Conservation (phyloP, 176 grass and related monocot genomes). For the Carex parvula region DNA sequence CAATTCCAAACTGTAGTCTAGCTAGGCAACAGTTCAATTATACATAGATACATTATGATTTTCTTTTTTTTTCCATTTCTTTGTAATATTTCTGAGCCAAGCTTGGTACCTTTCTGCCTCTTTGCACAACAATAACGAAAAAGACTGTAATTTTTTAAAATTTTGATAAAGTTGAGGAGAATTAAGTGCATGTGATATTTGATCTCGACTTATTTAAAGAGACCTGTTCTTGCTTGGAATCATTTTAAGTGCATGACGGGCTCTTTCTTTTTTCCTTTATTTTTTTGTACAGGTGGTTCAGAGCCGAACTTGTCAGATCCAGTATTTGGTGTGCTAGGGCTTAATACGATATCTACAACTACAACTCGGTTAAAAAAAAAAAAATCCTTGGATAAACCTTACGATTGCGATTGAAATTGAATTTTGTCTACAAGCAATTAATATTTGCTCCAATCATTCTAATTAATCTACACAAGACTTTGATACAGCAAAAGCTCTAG, state of each 20-base stretch:
- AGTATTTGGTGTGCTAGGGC: background rate
- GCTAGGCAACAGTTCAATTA: too few species aligned
- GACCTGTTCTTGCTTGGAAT: background rate
- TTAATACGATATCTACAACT: too few species aligned
- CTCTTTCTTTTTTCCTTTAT: background rate
- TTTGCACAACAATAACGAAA: background rate
- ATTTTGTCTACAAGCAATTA: background rate
- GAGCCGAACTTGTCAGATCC: slow-evolving; percentile 83
- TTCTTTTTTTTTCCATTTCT: too few species aligned
- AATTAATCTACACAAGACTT: background rate
- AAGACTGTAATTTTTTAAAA: background rate
- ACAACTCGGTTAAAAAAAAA: slow-evolving; percentile 26
- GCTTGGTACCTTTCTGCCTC: too few species aligned
- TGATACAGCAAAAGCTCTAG: too few species aligned
- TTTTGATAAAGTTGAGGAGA: background rate
- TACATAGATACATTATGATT: too few species aligned
- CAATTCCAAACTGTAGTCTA: too few species aligned
- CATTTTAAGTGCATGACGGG: too few species aligned
- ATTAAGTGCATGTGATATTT: background rate
- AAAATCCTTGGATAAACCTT: background rate
- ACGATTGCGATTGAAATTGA: background rate
- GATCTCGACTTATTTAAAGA: background rate
- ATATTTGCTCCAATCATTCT: background rate
- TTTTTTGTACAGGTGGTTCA: slow-evolving; percentile 35
- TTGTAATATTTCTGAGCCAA: too few species aligned